These are phyloP conservation scores for Byssothecium circinans DNA, from an alignment of 2,329 filamentous ascomycete species.

Conservation along the genomic window DNA sequence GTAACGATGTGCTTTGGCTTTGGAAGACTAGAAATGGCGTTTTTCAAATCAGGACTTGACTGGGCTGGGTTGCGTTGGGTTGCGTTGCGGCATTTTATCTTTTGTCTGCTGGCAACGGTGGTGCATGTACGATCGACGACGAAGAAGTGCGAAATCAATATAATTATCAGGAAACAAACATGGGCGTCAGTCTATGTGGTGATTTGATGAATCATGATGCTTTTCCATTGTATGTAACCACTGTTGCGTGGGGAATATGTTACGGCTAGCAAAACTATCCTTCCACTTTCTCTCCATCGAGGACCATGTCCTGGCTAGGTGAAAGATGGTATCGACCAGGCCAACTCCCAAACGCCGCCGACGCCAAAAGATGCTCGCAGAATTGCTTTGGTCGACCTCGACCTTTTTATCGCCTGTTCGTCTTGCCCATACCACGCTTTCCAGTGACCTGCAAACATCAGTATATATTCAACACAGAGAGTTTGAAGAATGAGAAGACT, in stretches of 20 bases:
- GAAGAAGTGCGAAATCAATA: background rate
- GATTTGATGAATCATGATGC: background rate
- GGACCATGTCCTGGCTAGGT: background rate
- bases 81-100: background rate
- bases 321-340: slow-evolving; percentile 7
- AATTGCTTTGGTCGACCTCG: background rate
- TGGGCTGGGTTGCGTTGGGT: background rate
- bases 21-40: too few relatives aligned
- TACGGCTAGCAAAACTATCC: too few relatives aligned
- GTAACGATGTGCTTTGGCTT: background rate
- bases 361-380: background rate
- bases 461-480: background rate
- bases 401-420: slow-evolving; percentile 56
- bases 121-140: slow-evolving; percentile 2
- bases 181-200: too few relatives aligned
- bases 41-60: too few relatives aligned
- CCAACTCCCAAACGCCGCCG: slow-evolving; percentile 3
- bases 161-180: slow-evolving; percentile 2
- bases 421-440: slow-evolving; percentile 94
- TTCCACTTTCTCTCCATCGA: too few relatives aligned
- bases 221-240: too few relatives aligned
- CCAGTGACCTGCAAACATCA: slow-evolving; percentile 67
- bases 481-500: slow-evolving; percentile 43
- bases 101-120: background rate
- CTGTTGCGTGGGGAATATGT: too few relatives aligned